A percentile compares a stretch with the other conserved stretches of the same genome.
Evolutionary conservation across 495 filamentous ascomycete genomes (phyloP).

Genomic region (Cetradonia linearis): DNA sequence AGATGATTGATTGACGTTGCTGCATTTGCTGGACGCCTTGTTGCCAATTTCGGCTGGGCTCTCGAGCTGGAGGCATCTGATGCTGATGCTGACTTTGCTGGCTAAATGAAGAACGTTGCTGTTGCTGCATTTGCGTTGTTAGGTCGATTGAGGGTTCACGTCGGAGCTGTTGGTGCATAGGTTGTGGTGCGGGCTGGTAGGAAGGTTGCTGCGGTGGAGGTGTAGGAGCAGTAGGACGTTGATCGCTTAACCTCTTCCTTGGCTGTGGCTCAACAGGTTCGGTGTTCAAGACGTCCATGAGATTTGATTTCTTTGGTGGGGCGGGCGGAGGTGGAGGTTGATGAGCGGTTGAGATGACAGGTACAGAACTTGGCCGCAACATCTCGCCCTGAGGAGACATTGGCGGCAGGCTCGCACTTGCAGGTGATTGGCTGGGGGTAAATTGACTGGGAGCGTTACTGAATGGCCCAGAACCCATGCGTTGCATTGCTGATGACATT

Average conservation of each 20-base stretch:
- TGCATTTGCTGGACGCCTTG: constrained; percentile 9
- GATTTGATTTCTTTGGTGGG: constrained; percentile 48
- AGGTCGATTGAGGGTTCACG: constrained; percentile 15
- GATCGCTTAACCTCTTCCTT: constrained; percentile 33
- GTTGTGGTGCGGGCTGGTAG: constrained; percentile 18
- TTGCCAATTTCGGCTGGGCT: constrained; percentile 11
- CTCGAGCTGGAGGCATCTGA: constrained; percentile 9
- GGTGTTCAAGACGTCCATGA: constrained; percentile 50
- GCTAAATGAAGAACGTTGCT: constrained; percentile 15
- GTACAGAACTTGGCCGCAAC: constrained; percentile 32
- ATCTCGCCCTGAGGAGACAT: constrained; percentile 36
- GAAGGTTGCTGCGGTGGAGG: constrained; percentile 19
- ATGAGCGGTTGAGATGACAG: constrained; percentile 24
- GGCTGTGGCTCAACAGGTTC: constrained; percentile 48
- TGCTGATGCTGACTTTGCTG: constrained; percentile 18
- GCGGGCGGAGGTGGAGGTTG: constrained; percentile 35
- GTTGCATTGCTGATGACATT: constrained; percentile 10
- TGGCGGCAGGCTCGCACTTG: constrained; percentile 26
- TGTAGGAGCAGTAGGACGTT: constrained; percentile 13
- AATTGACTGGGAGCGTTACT: constrained; percentile 7
- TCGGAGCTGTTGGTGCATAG: constrained; percentile 12
- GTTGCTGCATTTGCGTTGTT: constrained; percentile 11
- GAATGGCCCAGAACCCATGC: constrained; percentile 10
- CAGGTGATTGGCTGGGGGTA: constrained; percentile 22
- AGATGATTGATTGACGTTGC: constrained; percentile 11